These are phyloP conservation scores for Elaeis oleifera DNA, from an alignment of 202 grass and related monocot species.

Conservation along the genomic window DNA sequence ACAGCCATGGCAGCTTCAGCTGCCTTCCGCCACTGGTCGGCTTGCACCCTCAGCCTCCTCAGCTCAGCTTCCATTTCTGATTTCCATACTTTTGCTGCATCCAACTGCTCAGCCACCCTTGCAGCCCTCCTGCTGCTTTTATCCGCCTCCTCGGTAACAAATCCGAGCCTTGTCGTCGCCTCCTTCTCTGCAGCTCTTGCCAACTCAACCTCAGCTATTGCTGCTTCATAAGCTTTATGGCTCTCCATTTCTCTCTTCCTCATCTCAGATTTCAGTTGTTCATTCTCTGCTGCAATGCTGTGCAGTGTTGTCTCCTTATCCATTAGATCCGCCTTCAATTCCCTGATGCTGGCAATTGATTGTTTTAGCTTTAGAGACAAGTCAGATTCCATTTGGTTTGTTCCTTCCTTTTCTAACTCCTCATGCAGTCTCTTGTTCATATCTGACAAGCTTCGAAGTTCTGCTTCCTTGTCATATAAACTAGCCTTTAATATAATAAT, in stretches of 20 bases:
- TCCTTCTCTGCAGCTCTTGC: constrained; percentile 38
- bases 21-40: constrained; percentile 9
- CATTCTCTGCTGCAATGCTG: constrained; percentile 23
- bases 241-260: constrained; percentile 18
- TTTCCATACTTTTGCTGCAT: neutral
- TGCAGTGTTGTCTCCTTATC: constrained; percentile 35
- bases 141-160: constrained; percentile 21
- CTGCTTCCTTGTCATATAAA: constrained; percentile 75
- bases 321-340: constrained; percentile 22
- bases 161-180: constrained; percentile 19
- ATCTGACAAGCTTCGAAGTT: constrained; percentile 35
- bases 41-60: constrained; percentile 8
- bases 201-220: constrained; percentile 36
- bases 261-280: constrained; percentile 18
- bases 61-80: neutral
- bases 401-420: constrained; percentile 6
- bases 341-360: neutral
- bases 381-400: constrained; percentile 4
- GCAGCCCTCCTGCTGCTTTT: constrained; percentile 13
- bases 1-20: constrained; percentile 14
- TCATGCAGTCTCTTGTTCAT: constrained; percentile 39
- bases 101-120: neutral
- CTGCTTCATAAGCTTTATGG: constrained; percentile 31
- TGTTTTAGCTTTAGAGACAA: neutral
- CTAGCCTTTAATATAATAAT: constrained; percentile 71